Evolutionary conservation across 208 protist genomes (phyloP), one percentile per base, ranked within the genome.

Genomic region (Leishmania mexicana): DNA sequence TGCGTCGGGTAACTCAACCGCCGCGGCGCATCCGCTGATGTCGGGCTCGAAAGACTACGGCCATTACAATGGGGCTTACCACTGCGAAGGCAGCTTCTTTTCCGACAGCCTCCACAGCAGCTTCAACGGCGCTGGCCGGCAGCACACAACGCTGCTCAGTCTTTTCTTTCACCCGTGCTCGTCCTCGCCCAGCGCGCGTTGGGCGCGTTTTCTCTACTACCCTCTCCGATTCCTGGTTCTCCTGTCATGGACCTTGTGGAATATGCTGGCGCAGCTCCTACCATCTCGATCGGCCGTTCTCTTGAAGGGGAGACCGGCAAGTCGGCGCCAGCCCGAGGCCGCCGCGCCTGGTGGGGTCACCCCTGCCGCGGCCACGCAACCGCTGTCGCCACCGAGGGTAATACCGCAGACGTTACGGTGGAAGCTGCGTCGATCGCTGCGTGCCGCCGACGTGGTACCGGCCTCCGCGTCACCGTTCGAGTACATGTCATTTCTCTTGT

Each of bases 111-210:
- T 81, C n/a, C 74, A 81, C 78, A 79, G 82, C 74, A 71, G 51
- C 62, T 58, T 49, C 53, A 47, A n/a, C 38, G 53, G 64, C 45
- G 70, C 40, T 58, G 64, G 62, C 54, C 62, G 54, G 42, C 77
- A 67, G 54, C 72, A 65, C 77, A 65, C 53, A 57, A 85, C 78
- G 15, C 53, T 85, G 70, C 73, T 85, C 64, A 49, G 60, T 11
- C 78, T 85, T 62, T 85, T 85, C 73, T 68, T 85, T 67, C 82
- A 85, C 73, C 82, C 82, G 24, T 85, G 78, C 78, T 85, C 82
- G 31, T 80, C 72, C n/a, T 71, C 78, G 21, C 73, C 40, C 21
- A 53, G 65, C 1, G n/a, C 73, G 28, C 51, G 51, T 72, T 81
- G 75, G 38, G 78, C 60, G 53, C 47, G 75, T 24, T 68, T 65